Percentiles rank a stretch among this genome's conserved stretches.
These are phyloP conservation scores for Curvularia hawaiiensis DNA, from an alignment of 2,329 filamentous ascomycete genomes.

Conservation along the genomic window DNA sequence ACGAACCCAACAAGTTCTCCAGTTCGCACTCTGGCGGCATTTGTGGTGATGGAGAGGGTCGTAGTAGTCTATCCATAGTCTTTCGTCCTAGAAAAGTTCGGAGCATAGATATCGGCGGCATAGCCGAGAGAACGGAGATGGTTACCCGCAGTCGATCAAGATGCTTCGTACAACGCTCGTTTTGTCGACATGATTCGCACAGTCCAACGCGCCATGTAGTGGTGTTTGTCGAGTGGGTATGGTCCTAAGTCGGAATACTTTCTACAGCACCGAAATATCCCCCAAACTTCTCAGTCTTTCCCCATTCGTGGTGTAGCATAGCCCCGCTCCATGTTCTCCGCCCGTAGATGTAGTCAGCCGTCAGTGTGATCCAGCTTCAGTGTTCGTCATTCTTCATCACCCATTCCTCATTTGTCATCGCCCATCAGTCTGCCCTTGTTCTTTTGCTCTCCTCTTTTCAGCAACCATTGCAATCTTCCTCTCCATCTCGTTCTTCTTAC, in stretches of 20 bases:
- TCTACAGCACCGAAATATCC: not conserved
- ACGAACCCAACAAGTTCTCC: not conserved
- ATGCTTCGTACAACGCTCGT: not conserved
- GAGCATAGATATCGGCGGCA: not conserved
- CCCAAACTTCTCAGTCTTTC: not conserved
- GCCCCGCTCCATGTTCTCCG: not conserved
- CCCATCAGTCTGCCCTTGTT: constrained; percentile 13
- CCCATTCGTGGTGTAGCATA: not conserved
- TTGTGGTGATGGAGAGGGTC: not conserved
- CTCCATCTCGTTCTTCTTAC: constrained; percentile 60
- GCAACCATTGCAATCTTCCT: constrained; percentile 55
- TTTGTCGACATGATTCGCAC: not conserved
- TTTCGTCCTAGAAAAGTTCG: not conserved
- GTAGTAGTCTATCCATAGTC: not conserved
- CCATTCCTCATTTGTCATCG: constrained; percentile 23
- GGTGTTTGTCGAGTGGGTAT: not conserved
- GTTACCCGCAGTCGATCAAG: not conserved
- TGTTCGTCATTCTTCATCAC: not conserved
- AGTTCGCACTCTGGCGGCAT: not conserved
- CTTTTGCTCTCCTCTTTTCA: constrained; percentile 24
- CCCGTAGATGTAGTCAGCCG: not conserved
- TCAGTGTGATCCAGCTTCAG: not conserved
- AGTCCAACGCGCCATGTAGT: not conserved
- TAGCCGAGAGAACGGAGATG: not conserved
- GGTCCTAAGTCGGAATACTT: not conserved